These are phyloP conservation scores for Tuber indicum DNA, from an alignment of 495 filamentous ascomycete species.

Conservation along the genomic window DNA sequence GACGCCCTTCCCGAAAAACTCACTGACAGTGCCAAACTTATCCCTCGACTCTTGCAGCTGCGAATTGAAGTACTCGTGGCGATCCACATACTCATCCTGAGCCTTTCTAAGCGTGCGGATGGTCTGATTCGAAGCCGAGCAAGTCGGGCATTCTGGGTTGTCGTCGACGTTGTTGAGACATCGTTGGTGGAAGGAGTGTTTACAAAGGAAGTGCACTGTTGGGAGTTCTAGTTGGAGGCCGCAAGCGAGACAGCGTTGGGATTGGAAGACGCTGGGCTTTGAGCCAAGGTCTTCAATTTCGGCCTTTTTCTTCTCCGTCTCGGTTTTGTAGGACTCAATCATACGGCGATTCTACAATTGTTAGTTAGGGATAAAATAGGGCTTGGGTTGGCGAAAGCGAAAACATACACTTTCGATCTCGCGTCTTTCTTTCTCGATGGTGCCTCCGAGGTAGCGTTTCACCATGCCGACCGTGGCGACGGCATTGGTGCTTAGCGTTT, in stretches of 20 bases:
- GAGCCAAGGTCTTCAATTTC: slow-evolving; percentile 68
- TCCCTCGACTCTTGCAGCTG: slow-evolving; percentile 73
- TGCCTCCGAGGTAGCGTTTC: slow-evolving; percentile 81
- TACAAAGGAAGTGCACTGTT: slow-evolving; percentile 90
- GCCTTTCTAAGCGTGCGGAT: slow-evolving; percentile 58
- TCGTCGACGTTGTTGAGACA: slow-evolving; percentile 51
- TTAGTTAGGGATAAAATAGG: slow-evolving; percentile 17
- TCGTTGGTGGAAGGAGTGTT: slow-evolving; percentile 89
- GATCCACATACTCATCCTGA: slow-evolving; percentile 78
- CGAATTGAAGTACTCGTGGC: slow-evolving; percentile 83
- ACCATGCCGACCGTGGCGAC: slow-evolving; percentile 97
- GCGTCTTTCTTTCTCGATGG: slow-evolving; percentile 77
- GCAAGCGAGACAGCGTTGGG: slow-evolving; percentile 77
- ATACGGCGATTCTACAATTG: slow-evolving; percentile 65
- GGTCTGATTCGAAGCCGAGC: slow-evolving; percentile 72
- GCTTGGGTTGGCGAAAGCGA: background rate
- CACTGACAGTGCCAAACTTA: slow-evolving; percentile 77
- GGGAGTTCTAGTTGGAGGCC: slow-evolving; percentile 70
- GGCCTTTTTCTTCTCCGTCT: slow-evolving; percentile 69
- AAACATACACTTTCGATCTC: slow-evolving; percentile 63
- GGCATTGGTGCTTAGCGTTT: slow-evolving; percentile 74
- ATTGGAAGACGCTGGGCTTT: slow-evolving; percentile 84
- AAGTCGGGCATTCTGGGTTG: slow-evolving; percentile 74
- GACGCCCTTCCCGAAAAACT: slow-evolving; percentile 91
- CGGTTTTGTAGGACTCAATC: slow-evolving; percentile 74